Base-by-base conservation (phyloP, 768 basidiomycete species). In the Mrakia gelida region DNA sequence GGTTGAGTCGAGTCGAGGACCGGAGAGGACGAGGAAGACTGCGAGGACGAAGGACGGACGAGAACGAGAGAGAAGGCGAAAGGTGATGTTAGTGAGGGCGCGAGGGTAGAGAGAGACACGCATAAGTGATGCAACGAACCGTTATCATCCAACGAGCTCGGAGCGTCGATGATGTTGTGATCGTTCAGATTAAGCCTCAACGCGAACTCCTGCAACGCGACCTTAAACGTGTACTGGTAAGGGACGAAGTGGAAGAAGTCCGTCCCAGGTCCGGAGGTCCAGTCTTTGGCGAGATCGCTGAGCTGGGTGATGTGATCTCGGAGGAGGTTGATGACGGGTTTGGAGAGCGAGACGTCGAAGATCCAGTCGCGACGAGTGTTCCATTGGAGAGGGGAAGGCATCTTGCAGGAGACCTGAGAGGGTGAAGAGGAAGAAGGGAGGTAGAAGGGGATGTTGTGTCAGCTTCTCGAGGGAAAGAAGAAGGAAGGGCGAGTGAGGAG, bases 251-350 rank as follows among this genome's bases (percentile, higher is more conserved):
- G 90, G 79, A 91, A 86, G 83, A 91, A 92, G 82, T 94, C 91
- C 49, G 88, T 89, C 0, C 91, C 90, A 34, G 92, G 91, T 5
- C 94, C 94, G 16, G 91, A 89, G 32, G 87, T 88, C 94, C 95
- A 98, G 82, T 98, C 96, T 80, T 90, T 92, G 49, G 90, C 90
- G n/a, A 98, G 87, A 84, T 98, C 96, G 5, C 90, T 90, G 81
- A 98, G 89, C 88, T 98, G 92, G 81, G 94, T 95, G 85, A 95
- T 89, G 82, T 98, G 96, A 82, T 98, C 96, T 62, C 94, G 90
- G 16, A 98, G 87, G 28, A 97, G 86, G 82, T 90, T 92, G 52
- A 96, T 86, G 1, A 88, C 85, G 2, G 95, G 91, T 73, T 89
- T 89, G 11, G 89, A 88, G 34, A 98, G 85, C 16, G 88, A 89